Conservation (phyloP, 1,284 basidiomycete species). For the Psilocybe mexicana region DNA sequence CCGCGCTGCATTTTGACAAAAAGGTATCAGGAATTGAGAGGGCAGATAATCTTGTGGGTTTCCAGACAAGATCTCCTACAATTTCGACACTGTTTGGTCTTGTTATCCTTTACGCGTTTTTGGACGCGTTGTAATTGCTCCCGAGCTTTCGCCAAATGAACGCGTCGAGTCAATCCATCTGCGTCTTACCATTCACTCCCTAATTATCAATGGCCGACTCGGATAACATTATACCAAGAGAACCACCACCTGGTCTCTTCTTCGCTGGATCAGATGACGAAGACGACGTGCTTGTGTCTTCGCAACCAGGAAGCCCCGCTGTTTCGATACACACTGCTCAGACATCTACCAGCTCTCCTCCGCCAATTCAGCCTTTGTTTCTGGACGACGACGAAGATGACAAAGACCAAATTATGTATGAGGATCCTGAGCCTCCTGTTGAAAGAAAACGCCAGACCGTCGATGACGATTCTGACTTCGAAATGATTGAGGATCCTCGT, state of each 20-base stretch:
- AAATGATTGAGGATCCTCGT: slow-evolving; percentile 15
- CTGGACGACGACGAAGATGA: slow-evolving; percentile 63
- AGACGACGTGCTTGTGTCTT: slow-evolving; percentile 27
- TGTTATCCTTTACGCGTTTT: slow-evolving; percentile 35
- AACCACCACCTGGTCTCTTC: slow-evolving; percentile 39
- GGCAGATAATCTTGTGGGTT: slow-evolving; percentile 19
- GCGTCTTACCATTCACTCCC: neutral
- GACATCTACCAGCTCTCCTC: slow-evolving; percentile 24
- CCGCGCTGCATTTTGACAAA: slow-evolving; percentile 68
- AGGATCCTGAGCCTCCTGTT: neutral
- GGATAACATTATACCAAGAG: slow-evolving; percentile 29
- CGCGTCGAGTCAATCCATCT: slow-evolving; percentile 20
- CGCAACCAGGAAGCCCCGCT: slow-evolving; percentile 13
- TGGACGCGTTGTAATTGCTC: slow-evolving; percentile 23
- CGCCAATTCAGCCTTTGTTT: slow-evolving; percentile 45
- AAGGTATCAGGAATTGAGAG: slow-evolving; percentile 15
- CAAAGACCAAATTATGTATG: slow-evolving; percentile 24
- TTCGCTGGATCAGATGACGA: slow-evolving; percentile 54
- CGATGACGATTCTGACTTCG: slow-evolving; percentile 21
- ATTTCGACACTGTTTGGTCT: slow-evolving; percentile 33
- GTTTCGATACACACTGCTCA: slow-evolving; percentile 22
- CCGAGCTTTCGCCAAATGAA: slow-evolving; percentile 8
- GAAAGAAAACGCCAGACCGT: slow-evolving; percentile 12
- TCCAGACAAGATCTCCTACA: slow-evolving; percentile 9
- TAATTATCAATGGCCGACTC: slow-evolving; percentile 28